Evolutionary conservation across 805 yeast genomes (phyloP), one percentile per base, ranked within the genome.

Genomic region (Candida germanica): DNA sequence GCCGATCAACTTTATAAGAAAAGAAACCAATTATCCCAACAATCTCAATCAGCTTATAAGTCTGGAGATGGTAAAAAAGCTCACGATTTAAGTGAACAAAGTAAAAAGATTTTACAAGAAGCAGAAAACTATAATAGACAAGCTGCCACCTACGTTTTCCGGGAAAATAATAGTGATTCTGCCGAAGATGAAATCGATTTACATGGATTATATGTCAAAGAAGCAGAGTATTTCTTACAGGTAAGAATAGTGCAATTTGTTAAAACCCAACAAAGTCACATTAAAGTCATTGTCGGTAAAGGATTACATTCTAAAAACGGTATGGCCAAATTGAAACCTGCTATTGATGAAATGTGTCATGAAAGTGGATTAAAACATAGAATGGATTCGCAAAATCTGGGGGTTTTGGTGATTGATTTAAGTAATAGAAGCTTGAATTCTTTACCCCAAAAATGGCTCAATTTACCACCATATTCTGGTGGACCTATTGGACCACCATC

Each of bases 71-170:
- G 80, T 37, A 72, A 69, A 9, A 62, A 60, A 46, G 98, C 98
- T 1, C 80, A 83, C 47, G 76, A 77, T 41, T 66, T 85, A 40
- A 83, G 94, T 33, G 78, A 76, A 24, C 63, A 80, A 53, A 81
- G 91, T 21, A 82, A 86, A 53, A 55, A 70, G 42, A 78, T 77
- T 41, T 67, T 66, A 19, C 59, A 52, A 0, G 61, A 80, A 45
- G 93, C 87, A 22, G 95, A 87, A 29, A 56, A 66, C 25, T 77
- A 71, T 54, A 89, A 89, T 59, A 64, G 69, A 13, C 77, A 80
- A 58, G 98, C 98, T 3, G 97, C 96, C 1, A 87, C 81, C 56
- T 88, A 81, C 52, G 96, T 86, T 1, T 91, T 91, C 57, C 67
- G 80, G 28, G 89, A 84, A 46, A 91, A 91, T 58, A 91, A 91